Percentiles rank a stretch among this genome's conserved stretches.
These are phyloP conservation scores for Byssochlamys sp. DNA, from an alignment of 2,329 filamentous ascomycete species.

Conservation along the genomic window DNA sequence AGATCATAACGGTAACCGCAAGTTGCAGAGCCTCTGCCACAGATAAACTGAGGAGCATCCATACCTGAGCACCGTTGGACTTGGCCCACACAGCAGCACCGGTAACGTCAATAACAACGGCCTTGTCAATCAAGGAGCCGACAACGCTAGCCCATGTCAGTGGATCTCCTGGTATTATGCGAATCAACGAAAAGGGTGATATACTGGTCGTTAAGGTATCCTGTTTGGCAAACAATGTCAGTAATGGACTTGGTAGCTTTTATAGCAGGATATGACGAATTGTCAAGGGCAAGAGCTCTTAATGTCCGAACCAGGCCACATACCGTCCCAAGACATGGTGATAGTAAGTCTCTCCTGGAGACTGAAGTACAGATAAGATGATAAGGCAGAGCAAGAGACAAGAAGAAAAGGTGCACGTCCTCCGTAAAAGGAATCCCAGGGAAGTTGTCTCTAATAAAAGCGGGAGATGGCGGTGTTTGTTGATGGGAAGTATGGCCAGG, in stretches of 20 bases:
- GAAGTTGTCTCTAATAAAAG: background rate
- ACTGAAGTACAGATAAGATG: conserved; percentile 2
- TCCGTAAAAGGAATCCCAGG: background rate
- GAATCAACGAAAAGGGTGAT: background rate
- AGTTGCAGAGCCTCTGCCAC: background rate
- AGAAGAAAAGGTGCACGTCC: background rate
- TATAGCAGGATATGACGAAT: background rate
- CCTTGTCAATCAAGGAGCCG: conserved; percentile 70
- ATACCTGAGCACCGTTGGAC: conserved; percentile 63
- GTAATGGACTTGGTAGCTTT: background rate
- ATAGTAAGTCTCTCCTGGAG: conserved; percentile 1
- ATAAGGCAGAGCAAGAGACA: conserved; percentile 1
- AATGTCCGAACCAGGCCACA: conserved; percentile 10
- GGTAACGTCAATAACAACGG: conserved; percentile 69
- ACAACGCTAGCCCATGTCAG: conserved; percentile 54
- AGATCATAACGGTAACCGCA: background rate
- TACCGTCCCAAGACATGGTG: conserved; percentile 50
- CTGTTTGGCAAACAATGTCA: background rate
- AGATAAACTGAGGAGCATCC: conserved; percentile 13
- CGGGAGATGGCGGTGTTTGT: background rate
- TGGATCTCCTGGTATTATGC: background rate
- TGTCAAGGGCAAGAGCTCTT: background rate
- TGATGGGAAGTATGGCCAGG: background rate
- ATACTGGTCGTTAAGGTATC: conserved; percentile 4
- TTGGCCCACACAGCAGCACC: conserved; percentile 74